Base-by-base conservation (phyloP, 371 early-diverging fungal species). In the Encephalitozoon hellem region DNA sequence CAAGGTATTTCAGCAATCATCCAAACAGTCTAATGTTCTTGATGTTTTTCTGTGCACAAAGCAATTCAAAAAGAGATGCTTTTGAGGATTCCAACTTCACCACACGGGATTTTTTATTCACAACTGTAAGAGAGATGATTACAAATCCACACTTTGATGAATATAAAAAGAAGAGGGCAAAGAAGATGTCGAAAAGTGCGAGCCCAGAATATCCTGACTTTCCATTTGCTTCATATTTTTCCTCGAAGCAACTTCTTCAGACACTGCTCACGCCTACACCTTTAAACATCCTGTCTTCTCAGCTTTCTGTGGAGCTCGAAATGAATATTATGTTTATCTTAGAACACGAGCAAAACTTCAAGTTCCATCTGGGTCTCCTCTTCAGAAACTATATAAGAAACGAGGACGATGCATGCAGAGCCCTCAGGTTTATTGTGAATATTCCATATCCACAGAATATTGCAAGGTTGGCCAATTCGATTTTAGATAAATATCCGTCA, bases 281-380 rank as follows among this genome's bases (percentile, higher is more conserved):
- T 11, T 42, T 30, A 28, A 41, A 64, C 53, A 43, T 30, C 55
- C 41, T 67, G 2, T 23, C 64, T 67, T 65, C 75, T 18, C 30
- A 41, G 38, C 53, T 74, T 55, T 51, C 68, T 38, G 41, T 21
- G 26, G 75, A 74, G 18, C 26, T 74, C 2, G 75, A 74, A 41
- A 49, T 65, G 59, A 64, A 74, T 54, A 55, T 74, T 53, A 23
- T 67, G 25, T 74, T 74, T 59, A 28, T 49, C n/a, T 34, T 74
- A 4, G 38, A 45, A 9, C 28, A 54, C 41, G 18, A 11, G 0
- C 11, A 34, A n/a, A 67, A 74, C 47, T 42, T 67, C 23, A 30
- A 67, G 6, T 67, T 63, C 25, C 67, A 67, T 67, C 12, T 43
- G n/a, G 25, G 54, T 6, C 28, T 30, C 2, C 55, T 74, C 41